Evolutionary conservation across 139 green algal species (phyloP).

Genomic region (Tetradesmus obliquus): DNA sequence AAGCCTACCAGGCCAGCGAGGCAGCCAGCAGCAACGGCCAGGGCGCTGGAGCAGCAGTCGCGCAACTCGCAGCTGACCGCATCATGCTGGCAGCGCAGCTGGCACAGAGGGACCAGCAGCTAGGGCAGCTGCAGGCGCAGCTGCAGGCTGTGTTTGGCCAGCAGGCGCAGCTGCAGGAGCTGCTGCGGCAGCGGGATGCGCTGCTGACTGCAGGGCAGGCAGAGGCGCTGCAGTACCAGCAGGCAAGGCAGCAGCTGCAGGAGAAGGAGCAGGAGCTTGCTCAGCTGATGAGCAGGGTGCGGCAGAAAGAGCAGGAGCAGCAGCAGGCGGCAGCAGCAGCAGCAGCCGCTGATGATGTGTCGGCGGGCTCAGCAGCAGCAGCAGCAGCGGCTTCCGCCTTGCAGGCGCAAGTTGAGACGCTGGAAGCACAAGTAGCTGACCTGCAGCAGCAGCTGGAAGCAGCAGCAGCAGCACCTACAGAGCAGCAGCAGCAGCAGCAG

Average conservation of each 20-base stretch:
- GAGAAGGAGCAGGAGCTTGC: conserved; percentile 27
- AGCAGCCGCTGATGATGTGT: conserved; percentile 1
- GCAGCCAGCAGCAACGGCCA: neutral
- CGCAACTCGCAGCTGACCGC: conserved; percentile 33
- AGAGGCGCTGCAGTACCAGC: conserved; percentile 30
- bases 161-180: conserved; percentile 39
- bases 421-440: neutral
- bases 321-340: neutral
- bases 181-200: conserved; percentile 21
- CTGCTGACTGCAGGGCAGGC: neutral
- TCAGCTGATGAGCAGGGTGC: neutral
- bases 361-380: neutral
- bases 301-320: conserved; percentile 10
- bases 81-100: neutral
- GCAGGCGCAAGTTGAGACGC: neutral
- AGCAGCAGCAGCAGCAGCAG: conserved; percentile 17
- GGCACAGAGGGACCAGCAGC: conserved; percentile 24
- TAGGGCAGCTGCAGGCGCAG: conserved; percentile 26
- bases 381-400: neutral
- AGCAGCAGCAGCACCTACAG: neutral
- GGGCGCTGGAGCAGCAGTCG: conserved; percentile 8
- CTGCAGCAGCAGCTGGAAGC: conserved; percentile 40
- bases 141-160: neutral
- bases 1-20: neutral
- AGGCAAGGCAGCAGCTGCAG: conserved; percentile 20